Percentiles rank a stretch among this genome's conserved stretches.
These are phyloP conservation scores for Mimosa pudica DNA, from an alignment of 306 rosid genomes.

Conservation along the genomic window DNA sequence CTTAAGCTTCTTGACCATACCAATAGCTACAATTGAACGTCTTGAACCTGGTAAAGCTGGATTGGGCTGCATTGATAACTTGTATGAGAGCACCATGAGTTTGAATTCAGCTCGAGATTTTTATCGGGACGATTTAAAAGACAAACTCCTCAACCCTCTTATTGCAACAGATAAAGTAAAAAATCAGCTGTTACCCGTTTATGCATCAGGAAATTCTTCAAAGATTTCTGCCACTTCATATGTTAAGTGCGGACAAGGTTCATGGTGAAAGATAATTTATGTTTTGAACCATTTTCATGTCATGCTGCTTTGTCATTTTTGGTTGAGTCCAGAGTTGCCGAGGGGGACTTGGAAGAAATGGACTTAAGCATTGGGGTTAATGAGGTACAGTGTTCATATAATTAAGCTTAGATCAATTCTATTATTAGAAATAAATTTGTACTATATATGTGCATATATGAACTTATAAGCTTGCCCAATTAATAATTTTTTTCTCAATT, in stretches of 20 bases:
- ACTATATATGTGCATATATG: no score
- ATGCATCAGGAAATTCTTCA: neutral
- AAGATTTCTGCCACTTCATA: no score
- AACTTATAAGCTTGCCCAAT: no score
- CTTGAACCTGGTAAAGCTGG: neutral
- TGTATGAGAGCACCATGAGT: neutral
- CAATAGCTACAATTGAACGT: neutral
- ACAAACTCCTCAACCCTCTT: neutral
- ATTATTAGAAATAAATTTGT: no score
- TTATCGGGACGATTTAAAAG: neutral
- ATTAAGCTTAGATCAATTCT: no score
- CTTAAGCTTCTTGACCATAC: neutral
- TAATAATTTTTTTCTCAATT: no score
- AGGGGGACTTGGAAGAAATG: neutral
- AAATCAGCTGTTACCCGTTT: neutral
- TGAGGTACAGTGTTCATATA: neutral
- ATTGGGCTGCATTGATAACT: neutral
- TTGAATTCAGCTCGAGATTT: neutral
- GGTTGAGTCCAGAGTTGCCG: neutral
- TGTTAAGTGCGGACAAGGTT: no score
- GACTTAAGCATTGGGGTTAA: neutral
- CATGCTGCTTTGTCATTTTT: neutral
- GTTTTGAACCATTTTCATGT: neutral
- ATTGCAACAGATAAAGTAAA: neutral
- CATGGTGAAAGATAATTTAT: neutral